Conservation (phyloP, 2,329 filamentous ascomycete genomes). For the Sphaerulina populicola region DNA sequence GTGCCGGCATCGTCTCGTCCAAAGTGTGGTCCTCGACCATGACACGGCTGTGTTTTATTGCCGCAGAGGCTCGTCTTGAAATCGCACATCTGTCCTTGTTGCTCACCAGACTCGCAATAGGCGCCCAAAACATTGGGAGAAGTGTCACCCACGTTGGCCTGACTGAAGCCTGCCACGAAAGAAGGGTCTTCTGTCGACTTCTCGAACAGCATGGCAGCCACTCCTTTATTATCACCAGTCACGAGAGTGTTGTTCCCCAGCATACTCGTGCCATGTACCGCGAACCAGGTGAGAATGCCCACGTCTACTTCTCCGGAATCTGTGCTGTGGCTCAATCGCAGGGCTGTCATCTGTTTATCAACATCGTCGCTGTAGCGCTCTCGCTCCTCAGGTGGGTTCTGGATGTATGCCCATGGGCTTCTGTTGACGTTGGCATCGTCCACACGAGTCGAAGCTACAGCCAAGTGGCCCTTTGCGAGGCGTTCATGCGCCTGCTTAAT, state of each 20-base stretch:
- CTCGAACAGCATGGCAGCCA: constrained; percentile 79
- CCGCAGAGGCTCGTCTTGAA: constrained; percentile 80
- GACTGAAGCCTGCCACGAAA: constrained; percentile 87
- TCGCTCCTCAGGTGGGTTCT: constrained; percentile 72
- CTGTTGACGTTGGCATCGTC: constrained; percentile 77
- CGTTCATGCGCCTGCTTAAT: constrained; percentile 72
- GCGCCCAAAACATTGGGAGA: constrained; percentile 81
- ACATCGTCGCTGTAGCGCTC: constrained; percentile 56
- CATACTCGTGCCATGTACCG: constrained; percentile 85
- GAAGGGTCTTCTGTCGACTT: constrained; percentile 49
- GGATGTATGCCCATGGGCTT: constrained; percentile 77
- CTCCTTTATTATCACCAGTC: constrained; percentile 93
- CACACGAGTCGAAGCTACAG: constrained; percentile 60
- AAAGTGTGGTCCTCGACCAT: constrained; percentile 65
- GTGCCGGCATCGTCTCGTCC: constrained; percentile 55
- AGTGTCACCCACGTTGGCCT: constrained; percentile 84
- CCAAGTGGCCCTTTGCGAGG: constrained; percentile 61
- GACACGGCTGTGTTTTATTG: constrained; percentile 61
- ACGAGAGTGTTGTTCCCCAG: constrained; percentile 85
- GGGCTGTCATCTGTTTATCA: constrained; percentile 71
- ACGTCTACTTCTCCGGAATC: constrained; percentile 66
- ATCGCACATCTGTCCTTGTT: constrained; percentile 54
- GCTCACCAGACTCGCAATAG: constrained; percentile 76
- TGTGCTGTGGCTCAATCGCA: constrained; percentile 60
- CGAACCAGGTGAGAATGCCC: constrained; percentile 81